Evolutionary conservation across 257 asterid genomes (phyloP).

Genomic region (Primulina eburnea): DNA sequence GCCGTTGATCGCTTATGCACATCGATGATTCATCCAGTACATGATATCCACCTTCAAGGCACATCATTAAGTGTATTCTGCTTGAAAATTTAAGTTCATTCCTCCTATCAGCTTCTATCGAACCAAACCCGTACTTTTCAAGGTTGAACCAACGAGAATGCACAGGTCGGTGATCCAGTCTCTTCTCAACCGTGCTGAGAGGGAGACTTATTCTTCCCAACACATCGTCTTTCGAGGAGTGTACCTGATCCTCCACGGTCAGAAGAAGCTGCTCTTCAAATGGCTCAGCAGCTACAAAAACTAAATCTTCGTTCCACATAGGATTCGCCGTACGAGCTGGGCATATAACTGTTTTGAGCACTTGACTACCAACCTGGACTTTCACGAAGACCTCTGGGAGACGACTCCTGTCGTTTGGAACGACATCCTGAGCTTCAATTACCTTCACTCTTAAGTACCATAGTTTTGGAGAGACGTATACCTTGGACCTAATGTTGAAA

Average conservation of each 20-base stretch:
- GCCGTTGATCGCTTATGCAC: slow-evolving; percentile 70
- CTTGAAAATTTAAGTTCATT: slow-evolving; percentile 57
- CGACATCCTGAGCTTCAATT: slow-evolving; percentile 75
- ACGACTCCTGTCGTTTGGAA: slow-evolving; percentile 44
- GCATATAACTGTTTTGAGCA: slow-evolving; percentile 48
- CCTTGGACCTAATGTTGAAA: slow-evolving; percentile 58
- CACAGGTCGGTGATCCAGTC: slow-evolving; percentile 73
- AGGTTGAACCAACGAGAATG: slow-evolving; percentile 75
- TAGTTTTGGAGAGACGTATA: slow-evolving; percentile 69
- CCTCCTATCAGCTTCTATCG: slow-evolving; percentile 46
- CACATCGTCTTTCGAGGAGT: slow-evolving; percentile 53
- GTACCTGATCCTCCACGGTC: slow-evolving; percentile 59
- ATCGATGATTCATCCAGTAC: slow-evolving; percentile 68
- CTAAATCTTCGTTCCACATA: slow-evolving; percentile 68
- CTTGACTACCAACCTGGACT: slow-evolving; percentile 62
- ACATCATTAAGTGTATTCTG: slow-evolving; percentile 59
- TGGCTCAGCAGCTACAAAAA: slow-evolving; percentile 73
- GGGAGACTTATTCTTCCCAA: slow-evolving; percentile 56
- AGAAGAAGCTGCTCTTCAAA: slow-evolving; percentile 69
- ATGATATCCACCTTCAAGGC: slow-evolving; percentile 88
- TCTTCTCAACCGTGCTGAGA: slow-evolving; percentile 47
- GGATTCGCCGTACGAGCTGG: slow-evolving; percentile 57
- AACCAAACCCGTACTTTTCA: slow-evolving; percentile 47
- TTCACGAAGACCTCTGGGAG: slow-evolving; percentile 53
- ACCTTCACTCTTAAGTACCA: slow-evolving; percentile 77